These are phyloP conservation scores for Tephrocybe sp. DNA, from an alignment of 768 basidiomycete species.

Conservation along the genomic window DNA sequence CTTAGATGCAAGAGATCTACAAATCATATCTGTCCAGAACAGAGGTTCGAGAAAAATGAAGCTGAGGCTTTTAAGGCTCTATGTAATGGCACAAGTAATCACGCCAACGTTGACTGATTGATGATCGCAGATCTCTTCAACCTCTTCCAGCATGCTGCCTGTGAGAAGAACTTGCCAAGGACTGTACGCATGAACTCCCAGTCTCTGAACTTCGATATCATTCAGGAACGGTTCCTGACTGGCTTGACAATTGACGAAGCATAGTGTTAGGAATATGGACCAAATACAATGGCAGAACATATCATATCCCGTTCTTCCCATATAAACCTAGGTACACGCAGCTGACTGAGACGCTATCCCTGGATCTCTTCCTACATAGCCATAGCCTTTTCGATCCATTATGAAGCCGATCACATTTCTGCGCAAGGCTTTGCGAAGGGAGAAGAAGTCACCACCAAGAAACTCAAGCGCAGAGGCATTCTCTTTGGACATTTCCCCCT, in stretches of 20 bases:
- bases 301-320: neutral
- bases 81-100: too few species aligned
- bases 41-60: too few species aligned
- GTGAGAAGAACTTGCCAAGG: constrained; percentile 9
- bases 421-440: constrained; percentile 37
- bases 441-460: constrained; percentile 24
- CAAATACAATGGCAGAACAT: constrained; percentile 11
- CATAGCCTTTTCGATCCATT: neutral
- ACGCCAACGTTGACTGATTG: neutral
- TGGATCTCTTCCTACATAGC: too few species aligned
- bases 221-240: constrained; percentile 32
- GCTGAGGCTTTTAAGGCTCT: too few species aligned
- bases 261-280: constrained; percentile 18
- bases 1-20: too few species aligned
- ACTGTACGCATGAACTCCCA: constrained; percentile 10
- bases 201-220: constrained; percentile 8
- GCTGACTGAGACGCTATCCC: constrained; percentile 1
- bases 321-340: neutral
- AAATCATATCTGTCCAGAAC: too few species aligned
- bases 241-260: constrained; percentile 17
- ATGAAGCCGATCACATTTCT: constrained; percentile 42
- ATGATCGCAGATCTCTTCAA: constrained; percentile 6
- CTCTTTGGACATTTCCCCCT: neutral
- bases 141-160: constrained; percentile 1
- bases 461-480: neutral